phyloP scores from a whole-genome alignment of 768 basidiomycete species.

The Scleroderma bovista region DNA sequence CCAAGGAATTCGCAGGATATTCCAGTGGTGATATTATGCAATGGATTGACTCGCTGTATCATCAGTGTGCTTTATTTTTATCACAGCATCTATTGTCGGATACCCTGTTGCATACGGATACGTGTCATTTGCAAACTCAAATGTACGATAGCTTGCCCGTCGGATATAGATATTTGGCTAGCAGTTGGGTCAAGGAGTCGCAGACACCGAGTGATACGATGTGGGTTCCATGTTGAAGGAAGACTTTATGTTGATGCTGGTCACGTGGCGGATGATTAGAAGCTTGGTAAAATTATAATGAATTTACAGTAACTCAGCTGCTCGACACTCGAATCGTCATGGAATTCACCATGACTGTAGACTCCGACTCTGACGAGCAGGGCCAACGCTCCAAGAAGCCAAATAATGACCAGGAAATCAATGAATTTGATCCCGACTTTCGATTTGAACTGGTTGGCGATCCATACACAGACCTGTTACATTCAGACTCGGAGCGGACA shows the following conservation, averaged over 20 bases:
- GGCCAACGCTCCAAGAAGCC: conserved; percentile 16
- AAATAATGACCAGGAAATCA: conserved; percentile 42
- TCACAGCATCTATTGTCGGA: conserved; percentile 23
- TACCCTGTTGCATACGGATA: conserved; percentile 35
- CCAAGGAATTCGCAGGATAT: conserved; percentile 43
- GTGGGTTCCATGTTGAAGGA: too few relatives aligned
- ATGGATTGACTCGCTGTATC: conserved; percentile 24
- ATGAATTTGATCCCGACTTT: conserved; percentile 74
- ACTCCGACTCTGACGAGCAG: conserved; percentile 60
- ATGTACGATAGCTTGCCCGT: background rate
- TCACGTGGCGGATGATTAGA: too few relatives aligned
- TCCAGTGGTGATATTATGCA: conserved; percentile 34
- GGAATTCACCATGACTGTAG: conserved; percentile 81
- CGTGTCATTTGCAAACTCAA: background rate
- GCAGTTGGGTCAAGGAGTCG: too few relatives aligned
- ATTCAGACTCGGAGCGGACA: conserved; percentile 28
- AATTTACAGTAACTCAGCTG: too few relatives aligned
- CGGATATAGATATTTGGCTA: too few relatives aligned
- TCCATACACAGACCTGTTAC: conserved; percentile 54
- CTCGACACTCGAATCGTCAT: too few relatives aligned
- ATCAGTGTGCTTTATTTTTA: conserved; percentile 16
- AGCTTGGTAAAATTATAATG: too few relatives aligned
- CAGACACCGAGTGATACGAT: too few relatives aligned
- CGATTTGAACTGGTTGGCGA: conserved; percentile 75
- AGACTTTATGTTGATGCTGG: too few relatives aligned